A percentile compares a stretch with the other conserved stretches of the same genome.
These are phyloP conservation scores for Coemansia sp. DNA, from an alignment of 192 early-diverging fungal genomes.

Conservation along the genomic window DNA sequence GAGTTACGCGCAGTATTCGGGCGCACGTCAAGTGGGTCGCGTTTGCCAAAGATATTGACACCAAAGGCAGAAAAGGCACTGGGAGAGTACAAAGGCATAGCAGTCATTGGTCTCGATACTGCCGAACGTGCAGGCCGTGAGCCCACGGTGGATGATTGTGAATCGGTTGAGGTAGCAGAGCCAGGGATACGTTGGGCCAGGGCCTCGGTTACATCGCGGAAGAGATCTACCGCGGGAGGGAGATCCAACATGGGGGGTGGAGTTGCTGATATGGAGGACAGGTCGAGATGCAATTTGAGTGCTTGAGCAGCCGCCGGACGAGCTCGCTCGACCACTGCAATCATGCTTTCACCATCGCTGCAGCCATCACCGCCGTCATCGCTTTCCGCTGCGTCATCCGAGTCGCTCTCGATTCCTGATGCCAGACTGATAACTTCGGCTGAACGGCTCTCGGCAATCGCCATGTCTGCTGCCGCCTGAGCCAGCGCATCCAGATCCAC, in stretches of 20 bases:
- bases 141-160: slow-evolving; percentile 1
- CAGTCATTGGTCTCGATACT: background rate
- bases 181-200: slow-evolving; percentile 34
- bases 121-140: background rate
- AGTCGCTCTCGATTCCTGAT: slow-evolving; percentile 1
- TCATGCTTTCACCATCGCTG: no score
- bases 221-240: slow-evolving; percentile 33
- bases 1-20: no score
- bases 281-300: no score
- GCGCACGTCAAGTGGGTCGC: background rate
- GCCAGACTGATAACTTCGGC: slow-evolving; percentile 10
- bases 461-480: background rate
- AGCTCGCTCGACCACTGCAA: no score
- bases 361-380: slow-evolving; percentile 1
- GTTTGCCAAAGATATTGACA: slow-evolving; percentile 3
- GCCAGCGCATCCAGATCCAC: background rate
- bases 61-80: slow-evolving; percentile 8
- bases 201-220: slow-evolving; percentile 38
- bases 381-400: no score
- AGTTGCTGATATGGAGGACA: no score
- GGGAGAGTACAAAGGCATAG: slow-evolving; percentile 9
- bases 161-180: slow-evolving; percentile 21
- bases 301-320: no score
- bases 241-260: slow-evolving; percentile 36
- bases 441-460: no score